phyloP scores from a whole-genome alignment of 768 basidiomycete species.

The Tulasnella sp. region DNA sequence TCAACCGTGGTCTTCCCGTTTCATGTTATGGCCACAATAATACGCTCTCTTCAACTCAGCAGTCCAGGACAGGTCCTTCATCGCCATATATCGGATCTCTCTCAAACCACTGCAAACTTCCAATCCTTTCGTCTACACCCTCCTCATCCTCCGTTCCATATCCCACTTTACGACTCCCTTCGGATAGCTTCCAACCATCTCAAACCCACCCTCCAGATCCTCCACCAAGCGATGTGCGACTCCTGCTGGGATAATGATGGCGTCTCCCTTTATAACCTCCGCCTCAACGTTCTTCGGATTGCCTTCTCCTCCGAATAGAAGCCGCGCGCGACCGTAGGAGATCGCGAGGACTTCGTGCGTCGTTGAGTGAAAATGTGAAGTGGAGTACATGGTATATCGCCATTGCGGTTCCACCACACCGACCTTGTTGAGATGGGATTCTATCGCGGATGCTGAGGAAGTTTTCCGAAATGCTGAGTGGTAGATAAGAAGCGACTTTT shows the following conservation, averaged over 20 bases:
- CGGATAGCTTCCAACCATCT: slow-evolving; percentile 37
- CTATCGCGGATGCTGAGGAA: slow-evolving; percentile 24
- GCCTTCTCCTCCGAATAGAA: slow-evolving; percentile 35
- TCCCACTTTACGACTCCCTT: slow-evolving; percentile 30
- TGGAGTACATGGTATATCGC: slow-evolving; percentile 36
- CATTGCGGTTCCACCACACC: slow-evolving; percentile 33
- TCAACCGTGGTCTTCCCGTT: too few relatives aligned
- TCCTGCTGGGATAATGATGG: slow-evolving; percentile 35
- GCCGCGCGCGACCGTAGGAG: slow-evolving; percentile 26
- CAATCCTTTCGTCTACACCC: slow-evolving; percentile 25
- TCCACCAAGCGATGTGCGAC: slow-evolving; percentile 32
- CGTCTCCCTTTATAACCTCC: slow-evolving; percentile 32
- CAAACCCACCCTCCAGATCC: slow-evolving; percentile 26
- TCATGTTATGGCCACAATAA: too few relatives aligned
- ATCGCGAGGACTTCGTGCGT: slow-evolving; percentile 35
- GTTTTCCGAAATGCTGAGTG: slow-evolving; percentile 26
- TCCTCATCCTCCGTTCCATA: slow-evolving; percentile 27
- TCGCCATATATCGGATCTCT: slow-evolving; percentile 35
- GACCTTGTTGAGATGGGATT: slow-evolving; percentile 28
- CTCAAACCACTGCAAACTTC: slow-evolving; percentile 30
- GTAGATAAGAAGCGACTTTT: slow-evolving; percentile 33
- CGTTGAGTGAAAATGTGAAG: slow-evolving; percentile 36
- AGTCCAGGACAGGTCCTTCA: slow-evolving; percentile 28
- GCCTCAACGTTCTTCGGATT: slow-evolving; percentile 28
- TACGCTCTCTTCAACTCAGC: too few relatives aligned